A percentile compares a stretch with the other conserved stretches of the same genome.
phyloP scores from a whole-genome alignment of 176 grass and related monocot species.

The Carex cristatella region DNA sequence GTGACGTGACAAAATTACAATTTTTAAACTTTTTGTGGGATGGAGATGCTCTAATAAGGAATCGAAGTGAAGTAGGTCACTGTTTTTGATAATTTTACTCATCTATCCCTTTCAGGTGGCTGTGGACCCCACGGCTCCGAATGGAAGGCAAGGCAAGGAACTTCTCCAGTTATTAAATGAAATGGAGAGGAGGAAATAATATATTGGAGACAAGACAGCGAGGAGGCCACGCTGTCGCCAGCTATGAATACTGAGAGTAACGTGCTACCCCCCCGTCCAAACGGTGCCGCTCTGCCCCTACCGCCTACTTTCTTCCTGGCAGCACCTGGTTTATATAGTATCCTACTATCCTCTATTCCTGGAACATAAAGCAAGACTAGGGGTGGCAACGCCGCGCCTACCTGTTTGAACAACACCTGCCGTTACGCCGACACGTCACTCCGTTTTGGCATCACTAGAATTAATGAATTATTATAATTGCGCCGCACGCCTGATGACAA shows the following conservation, averaged over 20 bases:
- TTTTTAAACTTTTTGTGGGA: no score
- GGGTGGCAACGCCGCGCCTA: background rate
- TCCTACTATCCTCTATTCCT: background rate
- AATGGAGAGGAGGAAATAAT: background rate
- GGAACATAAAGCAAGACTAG: background rate
- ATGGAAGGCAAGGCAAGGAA: background rate
- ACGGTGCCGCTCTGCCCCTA: background rate
- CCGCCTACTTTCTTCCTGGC: background rate
- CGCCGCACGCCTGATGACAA: background rate
- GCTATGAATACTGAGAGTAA: background rate
- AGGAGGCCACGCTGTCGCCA: slow-evolving; percentile 26
- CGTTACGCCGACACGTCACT: slow-evolving; percentile 6
- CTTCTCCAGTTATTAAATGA: background rate
- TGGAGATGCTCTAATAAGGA: no score
- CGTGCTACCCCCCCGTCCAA: background rate
- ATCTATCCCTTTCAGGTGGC: background rate
- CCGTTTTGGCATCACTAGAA: slow-evolving; percentile 9
- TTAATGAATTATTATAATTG: background rate
- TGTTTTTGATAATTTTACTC: no score
- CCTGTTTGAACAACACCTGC: background rate
- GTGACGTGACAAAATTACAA: no score
- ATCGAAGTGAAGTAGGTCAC: no score
- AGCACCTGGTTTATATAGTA: background rate
- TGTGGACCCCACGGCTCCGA: background rate
- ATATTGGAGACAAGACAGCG: background rate